Percentiles rank a stretch among this genome's conserved stretches.
These are phyloP conservation scores for Ascochyta viciae-villosae DNA, from an alignment of 2,329 filamentous ascomycete genomes.

Conservation along the genomic window DNA sequence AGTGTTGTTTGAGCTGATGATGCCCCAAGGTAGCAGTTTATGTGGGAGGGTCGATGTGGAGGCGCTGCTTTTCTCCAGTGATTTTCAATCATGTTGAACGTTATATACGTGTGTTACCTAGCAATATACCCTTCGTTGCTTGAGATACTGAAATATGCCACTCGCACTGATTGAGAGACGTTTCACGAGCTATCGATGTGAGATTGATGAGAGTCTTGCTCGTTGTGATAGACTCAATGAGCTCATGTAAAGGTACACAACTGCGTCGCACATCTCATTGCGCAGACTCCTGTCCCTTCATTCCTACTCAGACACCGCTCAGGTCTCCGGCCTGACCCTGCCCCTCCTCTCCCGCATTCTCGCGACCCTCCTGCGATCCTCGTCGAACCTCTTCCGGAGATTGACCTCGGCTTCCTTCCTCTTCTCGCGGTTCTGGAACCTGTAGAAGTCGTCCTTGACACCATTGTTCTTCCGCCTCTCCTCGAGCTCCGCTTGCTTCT, in stretches of 20 bases:
- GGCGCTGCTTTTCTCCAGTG: background rate
- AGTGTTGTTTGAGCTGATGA: background rate
- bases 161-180: too few relatives aligned
- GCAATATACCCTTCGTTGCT: background rate
- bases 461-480: constrained; percentile 66
- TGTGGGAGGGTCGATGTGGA: background rate
- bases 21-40: background rate
- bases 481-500: constrained; percentile 62
- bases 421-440: constrained; percentile 82
- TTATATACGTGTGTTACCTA: background rate
- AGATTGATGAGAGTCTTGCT: too few relatives aligned
- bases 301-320: background rate
- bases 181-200: too few relatives aligned
- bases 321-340: constrained; percentile 37
- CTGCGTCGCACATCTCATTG: too few relatives aligned
- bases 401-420: constrained; percentile 76
- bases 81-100: background rate
- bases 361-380: constrained; percentile 74
- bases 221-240: too few relatives aligned
- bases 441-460: constrained; percentile 72
- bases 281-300: too few relatives aligned
- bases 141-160: too few relatives aligned
- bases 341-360: constrained; percentile 71
- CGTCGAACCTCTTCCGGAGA: constrained; percentile 75
- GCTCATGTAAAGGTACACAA: too few relatives aligned